These are phyloP conservation scores for Lupinus albus DNA, from an alignment of 306 rosid genomes.

Conservation along the genomic window DNA sequence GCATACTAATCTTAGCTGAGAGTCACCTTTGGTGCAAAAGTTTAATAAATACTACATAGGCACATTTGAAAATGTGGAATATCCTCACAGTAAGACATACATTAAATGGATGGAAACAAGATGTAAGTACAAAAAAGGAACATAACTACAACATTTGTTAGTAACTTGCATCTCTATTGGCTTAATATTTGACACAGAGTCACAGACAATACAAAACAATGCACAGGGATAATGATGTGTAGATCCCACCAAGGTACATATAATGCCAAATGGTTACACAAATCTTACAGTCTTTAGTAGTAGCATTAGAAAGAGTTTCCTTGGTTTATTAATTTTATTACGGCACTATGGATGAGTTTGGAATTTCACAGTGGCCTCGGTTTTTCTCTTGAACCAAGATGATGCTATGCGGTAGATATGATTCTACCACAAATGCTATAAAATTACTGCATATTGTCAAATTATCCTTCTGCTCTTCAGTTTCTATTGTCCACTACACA, in stretches of 20 bases:
- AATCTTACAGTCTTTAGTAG: background rate
- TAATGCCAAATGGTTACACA: no score
- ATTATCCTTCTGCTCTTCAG: slow-evolving; percentile 22
- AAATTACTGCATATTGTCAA: background rate
- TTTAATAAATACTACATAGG: slow-evolving; percentile 4
- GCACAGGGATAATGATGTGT: background rate
- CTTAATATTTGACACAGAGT: slow-evolving; percentile 14
- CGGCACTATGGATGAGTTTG: background rate
- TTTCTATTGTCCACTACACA: slow-evolving; percentile 5
- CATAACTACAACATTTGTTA: slow-evolving; percentile 22
- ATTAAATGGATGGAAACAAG: background rate
- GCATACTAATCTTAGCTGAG: slow-evolving; percentile 12
- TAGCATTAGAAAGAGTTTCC: background rate
- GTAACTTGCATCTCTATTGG: background rate
- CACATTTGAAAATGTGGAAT: no score
- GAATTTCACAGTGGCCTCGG: background rate
- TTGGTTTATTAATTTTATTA: slow-evolving; percentile 2
- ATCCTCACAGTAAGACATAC: no score
- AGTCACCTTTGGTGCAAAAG: slow-evolving; percentile 21
- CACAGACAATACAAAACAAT: background rate
- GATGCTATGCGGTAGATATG: slow-evolving; percentile 13
- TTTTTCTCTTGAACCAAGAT: slow-evolving; percentile 36
- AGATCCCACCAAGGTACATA: no score
- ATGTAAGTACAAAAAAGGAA: background rate
- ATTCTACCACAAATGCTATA: background rate